phyloP scores from a whole-genome alignment of 1,284 basidiomycete species.

The Ceratobasidium sp. region DNA sequence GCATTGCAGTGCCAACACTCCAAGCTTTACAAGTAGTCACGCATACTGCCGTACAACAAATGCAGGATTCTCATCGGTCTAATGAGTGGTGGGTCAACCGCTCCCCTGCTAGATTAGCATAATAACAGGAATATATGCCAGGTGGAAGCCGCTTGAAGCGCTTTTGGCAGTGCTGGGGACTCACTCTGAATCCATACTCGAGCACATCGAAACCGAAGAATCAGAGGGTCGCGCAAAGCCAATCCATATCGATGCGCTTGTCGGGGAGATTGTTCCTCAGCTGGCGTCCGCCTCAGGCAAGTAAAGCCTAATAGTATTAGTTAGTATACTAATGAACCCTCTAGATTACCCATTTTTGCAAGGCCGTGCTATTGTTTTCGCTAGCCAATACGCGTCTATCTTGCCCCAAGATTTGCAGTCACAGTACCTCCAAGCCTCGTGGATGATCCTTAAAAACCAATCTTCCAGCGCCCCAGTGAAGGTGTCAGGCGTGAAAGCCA shows the following conservation, averaged over 20 bases:
- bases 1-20: slow-evolving; percentile 70
- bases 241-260: slow-evolving; percentile 82
- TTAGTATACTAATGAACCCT: slow-evolving; percentile 8
- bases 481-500: slow-evolving; percentile 91
- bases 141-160: slow-evolving; percentile 93
- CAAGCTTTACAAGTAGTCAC: slow-evolving; percentile 71
- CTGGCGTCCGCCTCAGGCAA: slow-evolving; percentile 75
- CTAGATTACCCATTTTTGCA: slow-evolving; percentile 90
- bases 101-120: background rate
- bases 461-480: slow-evolving; percentile 87
- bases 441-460: slow-evolving; percentile 83
- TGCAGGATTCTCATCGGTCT: slow-evolving; percentile 62
- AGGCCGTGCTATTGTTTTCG: slow-evolving; percentile 94
- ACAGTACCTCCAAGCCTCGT: slow-evolving; percentile 89
- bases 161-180: slow-evolving; percentile 88
- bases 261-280: slow-evolving; percentile 83
- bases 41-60: slow-evolving; percentile 68
- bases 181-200: slow-evolving; percentile 80
- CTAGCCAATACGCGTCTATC: slow-evolving; percentile 86
- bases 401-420: slow-evolving; percentile 79
- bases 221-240: slow-evolving; percentile 68
- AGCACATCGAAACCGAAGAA: slow-evolving; percentile 81
- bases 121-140: slow-evolving; percentile 54
- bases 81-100: slow-evolving; percentile 24
- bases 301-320: slow-evolving; percentile 48